Conservation (phyloP, 306 rosid species). For the Hylodesmum podocarpum region DNA sequence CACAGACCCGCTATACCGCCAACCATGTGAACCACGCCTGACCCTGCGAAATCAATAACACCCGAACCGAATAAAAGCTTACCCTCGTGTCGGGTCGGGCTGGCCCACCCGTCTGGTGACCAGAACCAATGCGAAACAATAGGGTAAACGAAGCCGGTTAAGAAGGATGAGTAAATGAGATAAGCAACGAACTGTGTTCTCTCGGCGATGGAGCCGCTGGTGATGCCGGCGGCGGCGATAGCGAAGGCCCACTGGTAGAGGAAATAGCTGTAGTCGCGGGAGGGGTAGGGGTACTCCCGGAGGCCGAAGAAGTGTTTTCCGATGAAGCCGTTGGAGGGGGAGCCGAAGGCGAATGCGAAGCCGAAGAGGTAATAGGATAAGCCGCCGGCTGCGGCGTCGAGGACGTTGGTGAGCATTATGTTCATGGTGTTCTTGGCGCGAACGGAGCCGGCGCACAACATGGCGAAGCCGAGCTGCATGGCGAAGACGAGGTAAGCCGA, state of each 20-base stretch:
- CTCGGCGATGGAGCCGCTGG: constrained; percentile 88
- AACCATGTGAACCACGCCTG: constrained; percentile 82
- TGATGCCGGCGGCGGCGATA: constrained; percentile 76
- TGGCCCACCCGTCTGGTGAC: constrained; percentile 78
- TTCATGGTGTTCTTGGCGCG: constrained; percentile 92
- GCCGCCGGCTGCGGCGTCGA: constrained; percentile 79
- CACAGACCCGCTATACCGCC: constrained; percentile 80
- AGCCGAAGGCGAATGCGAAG: constrained; percentile 75
- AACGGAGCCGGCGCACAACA: constrained; percentile 91
- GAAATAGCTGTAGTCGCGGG: constrained; percentile 63
- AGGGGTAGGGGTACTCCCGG: constrained; percentile 26
- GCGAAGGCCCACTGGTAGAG: constrained; percentile 95
- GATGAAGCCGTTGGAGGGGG: constrained; percentile 75
- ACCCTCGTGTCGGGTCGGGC: constrained; percentile 23
- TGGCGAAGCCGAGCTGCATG: constrained; percentile 95
- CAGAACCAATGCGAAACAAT: constrained; percentile 81
- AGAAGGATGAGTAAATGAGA: constrained; percentile 66
- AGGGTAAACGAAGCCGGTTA: constrained; percentile 78
- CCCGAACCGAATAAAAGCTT: constrained; percentile 53
- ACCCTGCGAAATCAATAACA: constrained; percentile 67
- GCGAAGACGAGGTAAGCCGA: constrained; percentile 88
- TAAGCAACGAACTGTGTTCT: constrained; percentile 79
- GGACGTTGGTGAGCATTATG: constrained; percentile 94
- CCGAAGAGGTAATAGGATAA: constrained; percentile 82
- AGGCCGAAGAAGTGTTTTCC: constrained; percentile 81